Evolutionary conservation across 768 basidiomycete species (phyloP).

Genomic region (Boletales sp.): DNA sequence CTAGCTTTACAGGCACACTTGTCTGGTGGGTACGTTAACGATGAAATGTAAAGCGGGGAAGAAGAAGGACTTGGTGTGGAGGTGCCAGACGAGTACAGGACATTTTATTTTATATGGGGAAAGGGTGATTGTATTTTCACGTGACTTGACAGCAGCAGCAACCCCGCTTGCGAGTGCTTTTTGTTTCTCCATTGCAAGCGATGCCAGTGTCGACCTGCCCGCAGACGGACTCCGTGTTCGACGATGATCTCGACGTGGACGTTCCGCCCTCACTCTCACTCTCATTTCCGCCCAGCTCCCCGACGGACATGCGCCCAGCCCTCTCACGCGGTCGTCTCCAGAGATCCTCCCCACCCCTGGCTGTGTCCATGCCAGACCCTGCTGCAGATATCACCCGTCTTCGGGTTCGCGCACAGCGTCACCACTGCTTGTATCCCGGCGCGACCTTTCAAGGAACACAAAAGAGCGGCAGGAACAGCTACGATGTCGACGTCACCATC

Average conservation of each 20-base stretch:
- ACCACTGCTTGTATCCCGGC: constrained; percentile 84
- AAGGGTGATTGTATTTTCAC: no score
- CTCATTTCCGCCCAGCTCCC: constrained; percentile 15
- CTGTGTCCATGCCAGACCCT: constrained; percentile 43
- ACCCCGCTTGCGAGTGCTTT: no score
- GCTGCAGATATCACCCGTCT: constrained; percentile 73
- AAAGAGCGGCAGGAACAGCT: constrained; percentile 89
- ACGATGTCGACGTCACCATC: constrained; percentile 91
- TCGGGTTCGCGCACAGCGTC: constrained; percentile 66
- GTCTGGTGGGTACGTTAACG: no score
- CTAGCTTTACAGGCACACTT: no score
- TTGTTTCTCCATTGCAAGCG: no score
- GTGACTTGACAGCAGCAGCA: no score
- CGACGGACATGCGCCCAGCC: constrained; percentile 3
- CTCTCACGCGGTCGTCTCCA: constrained; percentile 9
- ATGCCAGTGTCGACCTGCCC: constrained; percentile 23
- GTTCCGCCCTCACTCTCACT: constrained; percentile 1
- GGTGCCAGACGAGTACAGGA: no score
- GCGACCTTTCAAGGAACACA: constrained; percentile 89
- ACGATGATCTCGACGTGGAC: constrained; percentile 37
- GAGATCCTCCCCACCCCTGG: constrained; percentile 3
- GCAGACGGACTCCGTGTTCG: constrained; percentile 25
- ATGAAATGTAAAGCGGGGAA: no score
- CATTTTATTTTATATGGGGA: no score
- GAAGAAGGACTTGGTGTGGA: no score